A percentile compares a stretch with the other conserved stretches of the same genome.
Conservation (phyloP, 139 green algal species). For the Volvox africanus region DNA sequence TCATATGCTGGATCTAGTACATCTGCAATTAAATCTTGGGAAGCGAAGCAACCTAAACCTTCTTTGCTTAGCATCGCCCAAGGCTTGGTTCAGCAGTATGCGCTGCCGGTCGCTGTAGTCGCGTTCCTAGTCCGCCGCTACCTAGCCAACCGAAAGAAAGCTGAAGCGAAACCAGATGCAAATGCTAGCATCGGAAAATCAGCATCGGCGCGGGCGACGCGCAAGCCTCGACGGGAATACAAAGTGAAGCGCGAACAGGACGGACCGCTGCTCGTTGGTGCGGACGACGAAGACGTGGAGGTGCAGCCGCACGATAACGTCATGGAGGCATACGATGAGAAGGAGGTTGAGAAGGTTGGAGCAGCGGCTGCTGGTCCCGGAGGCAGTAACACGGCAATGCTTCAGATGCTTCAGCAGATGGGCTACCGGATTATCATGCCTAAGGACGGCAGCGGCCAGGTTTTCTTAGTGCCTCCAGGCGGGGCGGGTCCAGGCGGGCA, state of each 20-base stretch:
- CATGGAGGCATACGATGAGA: slow-evolving; percentile 47
- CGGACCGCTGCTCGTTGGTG: slow-evolving; percentile 6
- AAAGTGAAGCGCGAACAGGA: slow-evolving; percentile 45
- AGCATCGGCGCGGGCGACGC: background rate
- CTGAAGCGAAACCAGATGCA: slow-evolving; percentile 1
- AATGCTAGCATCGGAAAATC: background rate
- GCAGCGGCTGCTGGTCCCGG: background rate
- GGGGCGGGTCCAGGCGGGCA: background rate
- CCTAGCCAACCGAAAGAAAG: slow-evolving; percentile 9
- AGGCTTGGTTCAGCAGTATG: slow-evolving; percentile 11
- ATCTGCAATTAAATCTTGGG: background rate
- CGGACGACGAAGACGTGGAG: slow-evolving; percentile 39
- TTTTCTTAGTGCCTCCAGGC: slow-evolving; percentile 50
- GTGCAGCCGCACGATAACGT: slow-evolving; percentile 29
- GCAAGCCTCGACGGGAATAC: slow-evolving; percentile 46
- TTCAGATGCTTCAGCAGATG: slow-evolving; percentile 54
- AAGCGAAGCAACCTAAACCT: background rate
- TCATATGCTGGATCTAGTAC: background rate
- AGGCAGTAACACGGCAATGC: slow-evolving; percentile 35
- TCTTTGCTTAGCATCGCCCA: background rate
- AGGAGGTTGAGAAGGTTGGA: slow-evolving; percentile 26
- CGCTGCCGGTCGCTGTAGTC: background rate
- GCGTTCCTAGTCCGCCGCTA: slow-evolving; percentile 18
- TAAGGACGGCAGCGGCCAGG: slow-evolving; percentile 43
- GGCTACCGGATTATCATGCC: slow-evolving; percentile 34